Evolutionary conservation across 1,284 basidiomycete genomes (phyloP).

Genomic region (Cryptococcus sp.): DNA sequence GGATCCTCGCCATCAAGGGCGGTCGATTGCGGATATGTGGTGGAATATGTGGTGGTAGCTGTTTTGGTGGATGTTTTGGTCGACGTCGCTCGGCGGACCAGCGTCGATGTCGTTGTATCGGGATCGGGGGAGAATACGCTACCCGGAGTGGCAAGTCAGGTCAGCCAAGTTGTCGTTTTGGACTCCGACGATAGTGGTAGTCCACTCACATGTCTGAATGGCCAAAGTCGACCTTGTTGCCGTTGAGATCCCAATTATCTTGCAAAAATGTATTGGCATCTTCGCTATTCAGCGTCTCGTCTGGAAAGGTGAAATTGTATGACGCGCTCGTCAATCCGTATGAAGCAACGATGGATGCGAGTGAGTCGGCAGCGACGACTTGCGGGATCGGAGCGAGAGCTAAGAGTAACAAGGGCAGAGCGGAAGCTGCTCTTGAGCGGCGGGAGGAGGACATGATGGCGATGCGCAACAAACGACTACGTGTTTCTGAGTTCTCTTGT

Average conservation of each 20-base stretch:
- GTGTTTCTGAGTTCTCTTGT: no score
- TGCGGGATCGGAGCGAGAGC: no score
- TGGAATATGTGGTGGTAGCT: slow-evolving; percentile 10
- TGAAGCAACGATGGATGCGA: slow-evolving; percentile 4
- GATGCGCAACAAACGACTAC: slow-evolving; percentile 2
- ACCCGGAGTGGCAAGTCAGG: background rate
- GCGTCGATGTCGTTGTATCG: slow-evolving; percentile 23
- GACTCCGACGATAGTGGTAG: background rate
- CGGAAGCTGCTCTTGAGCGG: background rate
- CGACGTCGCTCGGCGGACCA: slow-evolving; percentile 17
- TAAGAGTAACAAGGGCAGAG: slow-evolving; percentile 4
- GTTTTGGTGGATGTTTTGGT: slow-evolving; percentile 10
- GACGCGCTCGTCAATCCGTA: slow-evolving; percentile 15
- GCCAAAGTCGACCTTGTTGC: slow-evolving; percentile 37
- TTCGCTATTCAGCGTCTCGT: slow-evolving; percentile 19
- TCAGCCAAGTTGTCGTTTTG: background rate
- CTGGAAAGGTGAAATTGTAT: slow-evolving; percentile 34
- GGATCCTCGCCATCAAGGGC: slow-evolving; percentile 26
- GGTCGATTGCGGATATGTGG: slow-evolving; percentile 25
- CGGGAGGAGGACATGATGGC: slow-evolving; percentile 2
- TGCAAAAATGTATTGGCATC: slow-evolving; percentile 30
- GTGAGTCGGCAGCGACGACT: background rate
- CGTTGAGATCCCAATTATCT: slow-evolving; percentile 38
- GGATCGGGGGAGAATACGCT: slow-evolving; percentile 40
- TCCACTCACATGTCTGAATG: slow-evolving; percentile 33